Conservation (phyloP, 306 rosid genomes). For the Astragalus glycyphyllos region DNA sequence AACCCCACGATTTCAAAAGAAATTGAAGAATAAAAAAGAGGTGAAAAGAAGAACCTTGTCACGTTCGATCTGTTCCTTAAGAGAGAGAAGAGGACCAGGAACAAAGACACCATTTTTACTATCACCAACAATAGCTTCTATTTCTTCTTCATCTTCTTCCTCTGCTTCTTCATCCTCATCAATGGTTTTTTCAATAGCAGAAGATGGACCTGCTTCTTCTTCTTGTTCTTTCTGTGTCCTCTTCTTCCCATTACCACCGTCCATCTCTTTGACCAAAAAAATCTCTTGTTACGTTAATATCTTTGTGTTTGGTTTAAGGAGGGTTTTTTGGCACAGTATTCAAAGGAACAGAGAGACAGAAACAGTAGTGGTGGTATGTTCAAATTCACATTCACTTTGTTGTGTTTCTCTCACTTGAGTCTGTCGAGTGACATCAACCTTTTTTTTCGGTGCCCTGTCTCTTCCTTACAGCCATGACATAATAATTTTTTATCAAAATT, state of each 20-base stretch:
- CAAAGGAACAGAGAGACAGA: background rate
- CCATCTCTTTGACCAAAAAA: slow-evolving; percentile 54
- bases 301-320: no score
- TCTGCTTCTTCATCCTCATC: slow-evolving; percentile 53
- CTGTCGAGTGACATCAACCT: background rate
- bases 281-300: background rate
- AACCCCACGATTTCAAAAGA: slow-evolving; percentile 35
- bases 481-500: no score
- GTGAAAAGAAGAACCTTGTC: slow-evolving; percentile 69
- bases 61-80: slow-evolving; percentile 89
- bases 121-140: slow-evolving; percentile 14
- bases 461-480: no score
- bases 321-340: slow-evolving; percentile 15
- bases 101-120: slow-evolving; percentile 55
- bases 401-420: background rate
- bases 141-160: slow-evolving; percentile 31
- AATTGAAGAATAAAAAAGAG: background rate
- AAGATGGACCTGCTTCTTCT: slow-evolving; percentile 77
- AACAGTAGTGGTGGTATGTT: background rate
- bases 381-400: slow-evolving; percentile 17
- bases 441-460: no score
- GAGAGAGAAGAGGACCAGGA: slow-evolving; percentile 90
- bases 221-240: slow-evolving; percentile 63
- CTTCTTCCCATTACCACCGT: slow-evolving; percentile 61
- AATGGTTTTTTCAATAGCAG: slow-evolving; percentile 48